These are phyloP conservation scores for Rubia tinctorum DNA, from an alignment of 305 asterid species.

Conservation along the genomic window DNA sequence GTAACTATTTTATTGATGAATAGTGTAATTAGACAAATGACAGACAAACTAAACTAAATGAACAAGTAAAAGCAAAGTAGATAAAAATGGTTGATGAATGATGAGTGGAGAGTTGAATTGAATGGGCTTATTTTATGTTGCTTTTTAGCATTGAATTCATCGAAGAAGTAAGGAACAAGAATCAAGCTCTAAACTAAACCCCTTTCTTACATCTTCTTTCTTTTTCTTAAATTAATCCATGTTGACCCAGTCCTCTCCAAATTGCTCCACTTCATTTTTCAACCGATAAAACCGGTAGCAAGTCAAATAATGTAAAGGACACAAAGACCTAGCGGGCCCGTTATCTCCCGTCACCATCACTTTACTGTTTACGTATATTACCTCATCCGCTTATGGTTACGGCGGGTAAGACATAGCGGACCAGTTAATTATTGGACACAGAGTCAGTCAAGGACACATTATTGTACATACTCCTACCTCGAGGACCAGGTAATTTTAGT, in stretches of 20 bases:
- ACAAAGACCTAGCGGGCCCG: neutral
- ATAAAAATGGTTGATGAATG: neutral
- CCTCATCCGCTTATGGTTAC: neutral
- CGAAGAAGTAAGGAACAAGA: conserved; percentile 45
- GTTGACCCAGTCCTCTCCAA: conserved; percentile 20
- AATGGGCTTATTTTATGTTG: neutral
- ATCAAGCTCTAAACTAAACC: conserved; percentile 3
- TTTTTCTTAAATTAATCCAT: conserved; percentile 16
- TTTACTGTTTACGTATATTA: conserved; percentile 2
- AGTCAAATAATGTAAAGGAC: conserved; percentile 12
- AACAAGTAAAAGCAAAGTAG: neutral
- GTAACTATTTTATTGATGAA: too few species aligned
- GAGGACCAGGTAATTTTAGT: too few species aligned
- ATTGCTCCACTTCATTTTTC: neutral
- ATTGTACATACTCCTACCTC: too few species aligned
- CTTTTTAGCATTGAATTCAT: conserved; percentile 10
- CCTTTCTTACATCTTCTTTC: conserved; percentile 18
- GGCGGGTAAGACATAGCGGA: conserved; percentile 5
- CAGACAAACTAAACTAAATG: neutral
- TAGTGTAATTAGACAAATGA: too few species aligned
- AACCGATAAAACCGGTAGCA: conserved; percentile 32
- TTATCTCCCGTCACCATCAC: conserved; percentile 2
- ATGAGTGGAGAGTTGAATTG: neutral
- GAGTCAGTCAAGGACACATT: too few species aligned
- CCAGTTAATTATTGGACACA: conserved; percentile 2